Conservation (phyloP, 768 basidiomycete species). For the Mrakia blollopis region DNA sequence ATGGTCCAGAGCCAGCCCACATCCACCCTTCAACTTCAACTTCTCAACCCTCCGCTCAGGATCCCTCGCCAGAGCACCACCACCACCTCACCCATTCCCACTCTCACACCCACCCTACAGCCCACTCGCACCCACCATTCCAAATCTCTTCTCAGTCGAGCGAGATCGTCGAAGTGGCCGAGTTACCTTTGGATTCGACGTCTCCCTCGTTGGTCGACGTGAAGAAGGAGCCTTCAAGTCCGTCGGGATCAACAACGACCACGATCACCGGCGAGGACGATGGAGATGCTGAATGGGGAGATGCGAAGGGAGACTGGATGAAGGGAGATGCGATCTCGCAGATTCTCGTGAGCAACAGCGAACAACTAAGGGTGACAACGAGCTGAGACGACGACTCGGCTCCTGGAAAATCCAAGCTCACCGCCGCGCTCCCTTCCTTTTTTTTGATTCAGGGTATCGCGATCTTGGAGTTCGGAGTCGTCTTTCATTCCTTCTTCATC, state of each 20-base stretch:
- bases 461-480: conserved; percentile 79
- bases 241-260: not conserved
- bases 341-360: conserved; percentile 9
- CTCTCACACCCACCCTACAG: not conserved
- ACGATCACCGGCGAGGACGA: not conserved
- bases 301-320: not conserved
- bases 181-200: not conserved
- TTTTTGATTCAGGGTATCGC: conserved; percentile 74
- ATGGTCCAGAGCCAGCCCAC: conserved; percentile 22
- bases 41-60: not conserved
- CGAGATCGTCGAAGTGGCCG: not conserved
- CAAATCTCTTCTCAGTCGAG: not conserved
- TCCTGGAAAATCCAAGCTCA: not conserved
- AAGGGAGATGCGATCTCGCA: conserved; percentile 17
- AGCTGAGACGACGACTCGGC: not conserved
- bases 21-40: not conserved
- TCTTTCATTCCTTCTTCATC: conserved; percentile 55
- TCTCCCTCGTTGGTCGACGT: not conserved
- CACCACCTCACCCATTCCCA: conserved; percentile 2
- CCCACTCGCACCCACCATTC: not conserved
- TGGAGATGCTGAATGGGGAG: not conserved
- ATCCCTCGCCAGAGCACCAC: not conserved
- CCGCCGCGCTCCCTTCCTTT: not conserved
- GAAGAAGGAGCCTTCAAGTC: not conserved
- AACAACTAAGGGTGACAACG: no score